These are phyloP conservation scores for Mrakiaceae sp. DNA, from an alignment of 1,284 basidiomycete species.

Conservation along the genomic window DNA sequence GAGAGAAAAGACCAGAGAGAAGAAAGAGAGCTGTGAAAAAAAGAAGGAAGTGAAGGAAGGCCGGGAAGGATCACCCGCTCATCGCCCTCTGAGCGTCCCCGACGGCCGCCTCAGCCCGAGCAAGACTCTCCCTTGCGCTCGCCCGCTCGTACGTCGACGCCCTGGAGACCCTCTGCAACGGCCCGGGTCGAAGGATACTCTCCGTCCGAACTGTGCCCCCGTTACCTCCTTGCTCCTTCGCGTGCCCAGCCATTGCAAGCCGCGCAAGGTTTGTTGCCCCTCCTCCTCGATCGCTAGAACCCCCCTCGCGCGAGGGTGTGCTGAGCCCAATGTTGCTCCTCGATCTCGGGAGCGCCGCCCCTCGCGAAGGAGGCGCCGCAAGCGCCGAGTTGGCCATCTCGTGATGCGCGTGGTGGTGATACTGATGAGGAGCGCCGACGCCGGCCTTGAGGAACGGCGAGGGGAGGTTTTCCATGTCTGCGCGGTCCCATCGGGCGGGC, in stretches of 20 bases:
- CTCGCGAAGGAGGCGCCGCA: not conserved
- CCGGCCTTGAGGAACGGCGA: slow-evolving; percentile 13
- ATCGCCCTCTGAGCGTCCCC: slow-evolving; percentile 12
- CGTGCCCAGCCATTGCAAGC: slow-evolving; percentile 11
- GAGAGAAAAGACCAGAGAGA: too few species aligned
- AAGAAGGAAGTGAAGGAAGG: too few species aligned
- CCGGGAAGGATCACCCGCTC: not conserved
- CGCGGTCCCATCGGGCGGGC: slow-evolving; percentile 11
- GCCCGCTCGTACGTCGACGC: not conserved
- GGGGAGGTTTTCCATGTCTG: slow-evolving; percentile 8
- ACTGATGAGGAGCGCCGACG: not conserved
- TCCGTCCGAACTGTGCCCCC: not conserved
- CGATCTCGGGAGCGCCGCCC: not conserved
- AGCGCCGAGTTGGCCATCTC: too few species aligned
- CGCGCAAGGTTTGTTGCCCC: slow-evolving; percentile 2
- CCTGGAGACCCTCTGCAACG: slow-evolving; percentile 1
- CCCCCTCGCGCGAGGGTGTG: not conserved
- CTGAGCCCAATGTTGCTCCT: not conserved
- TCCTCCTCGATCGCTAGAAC: not conserved
- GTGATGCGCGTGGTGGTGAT: not conserved
- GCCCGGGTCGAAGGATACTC: not conserved
- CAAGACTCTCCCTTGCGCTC: slow-evolving; percentile 7
- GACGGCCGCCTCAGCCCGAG: slow-evolving; percentile 3
- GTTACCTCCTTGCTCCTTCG: not conserved
- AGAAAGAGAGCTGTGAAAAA: too few species aligned